These are phyloP conservation scores for Chalciporus sp. DNA, from an alignment of 1,284 basidiomycete genomes.

Conservation along the genomic window DNA sequence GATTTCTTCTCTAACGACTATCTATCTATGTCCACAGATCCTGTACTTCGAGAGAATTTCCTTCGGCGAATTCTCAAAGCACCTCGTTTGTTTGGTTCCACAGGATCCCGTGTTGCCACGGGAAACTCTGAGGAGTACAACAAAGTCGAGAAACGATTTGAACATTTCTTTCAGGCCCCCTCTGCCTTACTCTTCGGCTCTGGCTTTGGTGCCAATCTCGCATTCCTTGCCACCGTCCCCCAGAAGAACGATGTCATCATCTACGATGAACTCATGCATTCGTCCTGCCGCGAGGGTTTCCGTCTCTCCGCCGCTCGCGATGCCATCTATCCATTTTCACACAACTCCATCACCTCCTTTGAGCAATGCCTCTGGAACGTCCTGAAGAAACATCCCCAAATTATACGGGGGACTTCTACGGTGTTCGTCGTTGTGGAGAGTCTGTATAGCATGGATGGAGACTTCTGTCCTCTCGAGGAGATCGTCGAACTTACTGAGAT, in stretches of 20 bases:
- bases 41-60: constrained; percentile 36
- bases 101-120: constrained; percentile 59
- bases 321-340: constrained; percentile 42
- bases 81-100: constrained; percentile 50
- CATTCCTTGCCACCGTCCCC: constrained; percentile 56
- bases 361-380: constrained; percentile 30
- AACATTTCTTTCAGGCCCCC: constrained; percentile 24
- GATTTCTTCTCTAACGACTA: constrained; percentile 68
- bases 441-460: constrained; percentile 70
- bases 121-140: constrained; percentile 39
- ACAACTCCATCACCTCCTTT: constrained; percentile 44
- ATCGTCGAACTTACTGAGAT: constrained; percentile 42
- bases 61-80: constrained; percentile 31
- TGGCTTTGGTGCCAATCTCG: constrained; percentile 64
- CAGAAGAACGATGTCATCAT: constrained; percentile 53
- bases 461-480: constrained; percentile 50
- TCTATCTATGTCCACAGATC: constrained; percentile 52
- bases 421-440: constrained; percentile 56
- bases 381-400: constrained; percentile 22
- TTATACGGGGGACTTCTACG: constrained; percentile 34
- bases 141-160: constrained; percentile 13
- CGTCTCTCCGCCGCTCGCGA: constrained; percentile 35
- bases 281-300: constrained; percentile 61
- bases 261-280: constrained; percentile 62
- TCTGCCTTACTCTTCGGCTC: constrained; percentile 60